A percentile compares a stretch with the other conserved stretches of the same genome.
Evolutionary conservation across 2,329 filamentous ascomycete species (phyloP).

Genomic region (Beauveria bassiana): DNA sequence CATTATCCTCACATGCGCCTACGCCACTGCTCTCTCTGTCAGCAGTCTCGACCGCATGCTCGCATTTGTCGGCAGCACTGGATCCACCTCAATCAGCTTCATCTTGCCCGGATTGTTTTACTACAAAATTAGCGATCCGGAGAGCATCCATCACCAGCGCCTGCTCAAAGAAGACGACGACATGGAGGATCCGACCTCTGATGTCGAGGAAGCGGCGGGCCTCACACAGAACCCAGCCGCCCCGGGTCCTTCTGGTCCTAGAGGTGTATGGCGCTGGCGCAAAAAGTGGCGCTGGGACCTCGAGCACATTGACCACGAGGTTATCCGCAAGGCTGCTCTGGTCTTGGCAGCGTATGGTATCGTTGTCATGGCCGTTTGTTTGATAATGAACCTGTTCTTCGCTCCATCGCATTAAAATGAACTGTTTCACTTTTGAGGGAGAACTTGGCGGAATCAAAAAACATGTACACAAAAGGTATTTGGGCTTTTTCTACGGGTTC

Average conservation of each 20-base stretch:
- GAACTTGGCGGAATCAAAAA: neutral
- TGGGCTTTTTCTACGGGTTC: neutral
- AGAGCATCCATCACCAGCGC: constrained; percentile 77
- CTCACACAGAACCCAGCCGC: constrained; percentile 38
- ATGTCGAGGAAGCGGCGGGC: constrained; percentile 39
- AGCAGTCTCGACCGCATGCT: constrained; percentile 83
- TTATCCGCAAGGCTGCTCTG: constrained; percentile 66
- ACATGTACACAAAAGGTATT: neutral
- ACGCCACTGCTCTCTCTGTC: constrained; percentile 84
- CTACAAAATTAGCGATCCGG: constrained; percentile 92
- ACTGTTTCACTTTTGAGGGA: neutral
- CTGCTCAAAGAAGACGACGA: constrained; percentile 89
- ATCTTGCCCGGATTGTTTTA: constrained; percentile 95
- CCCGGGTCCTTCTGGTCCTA: constrained; percentile 27
- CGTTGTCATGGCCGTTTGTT: constrained; percentile 81
- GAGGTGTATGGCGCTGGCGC: constrained; percentile 41
- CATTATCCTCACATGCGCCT: constrained; percentile 73
- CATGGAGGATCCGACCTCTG: constrained; percentile 52
- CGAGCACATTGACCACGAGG: constrained; percentile 54
- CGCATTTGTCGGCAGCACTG: constrained; percentile 91
- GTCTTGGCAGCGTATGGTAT: constrained; percentile 75
- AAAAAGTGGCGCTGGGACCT: constrained; percentile 52
- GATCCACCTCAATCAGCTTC: constrained; percentile 92
- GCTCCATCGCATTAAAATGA: constrained; percentile 48
- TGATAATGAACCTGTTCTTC: constrained; percentile 80